These are phyloP conservation scores for Scedosporium minutisporum DNA, from an alignment of 2,329 filamentous ascomycete genomes.

Conservation along the genomic window DNA sequence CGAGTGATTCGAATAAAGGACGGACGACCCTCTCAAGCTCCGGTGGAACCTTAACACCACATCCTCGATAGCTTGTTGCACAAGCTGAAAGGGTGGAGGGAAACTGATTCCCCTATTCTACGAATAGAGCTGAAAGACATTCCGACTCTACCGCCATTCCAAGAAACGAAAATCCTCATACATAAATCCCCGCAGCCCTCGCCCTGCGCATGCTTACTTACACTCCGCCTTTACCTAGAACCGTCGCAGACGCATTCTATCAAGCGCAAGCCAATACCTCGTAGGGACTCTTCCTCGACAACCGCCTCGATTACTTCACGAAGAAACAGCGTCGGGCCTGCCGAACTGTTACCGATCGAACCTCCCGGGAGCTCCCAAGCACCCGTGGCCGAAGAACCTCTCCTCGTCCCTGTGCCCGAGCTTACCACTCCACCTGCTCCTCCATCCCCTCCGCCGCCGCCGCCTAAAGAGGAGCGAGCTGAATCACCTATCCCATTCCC, in stretches of 20 bases:
- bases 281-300: not conserved
- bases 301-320: not conserved
- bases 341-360: not conserved
- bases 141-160: not conserved
- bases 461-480: not conserved
- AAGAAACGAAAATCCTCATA: not conserved
- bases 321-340: not conserved
- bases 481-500: not conserved
- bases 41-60: slow-evolving; percentile 1
- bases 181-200: slow-evolving; percentile 1
- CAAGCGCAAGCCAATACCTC: not conserved
- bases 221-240: not conserved
- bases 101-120: not conserved
- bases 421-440: not conserved
- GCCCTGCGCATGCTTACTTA: slow-evolving; percentile 3
- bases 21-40: not conserved
- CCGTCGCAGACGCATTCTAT: not conserved
- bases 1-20: too few species aligned
- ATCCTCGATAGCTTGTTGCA: not conserved
- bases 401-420: not conserved
- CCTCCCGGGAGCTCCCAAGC: not conserved
- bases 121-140: not conserved
- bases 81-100: not conserved
- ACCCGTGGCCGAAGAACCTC: not conserved
- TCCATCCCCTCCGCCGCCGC: not conserved